Evolutionary conservation across 345 rosid species (phyloP).

Genomic region (Bruguiera gymnorhiza): DNA sequence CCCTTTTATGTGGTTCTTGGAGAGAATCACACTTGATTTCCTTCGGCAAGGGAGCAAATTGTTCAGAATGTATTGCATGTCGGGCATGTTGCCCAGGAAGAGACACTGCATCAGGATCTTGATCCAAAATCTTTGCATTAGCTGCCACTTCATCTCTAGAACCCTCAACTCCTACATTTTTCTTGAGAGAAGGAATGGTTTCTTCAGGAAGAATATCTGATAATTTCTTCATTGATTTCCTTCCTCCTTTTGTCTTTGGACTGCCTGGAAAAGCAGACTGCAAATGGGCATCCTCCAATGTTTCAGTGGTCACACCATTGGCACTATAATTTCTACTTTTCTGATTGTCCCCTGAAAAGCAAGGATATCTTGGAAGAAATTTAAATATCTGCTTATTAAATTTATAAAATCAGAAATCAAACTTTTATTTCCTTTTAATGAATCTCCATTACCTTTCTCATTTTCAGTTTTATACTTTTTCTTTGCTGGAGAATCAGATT

Average conservation of each 20-base stretch:
- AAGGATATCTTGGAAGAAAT: constrained; percentile 14
- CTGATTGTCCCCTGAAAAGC: constrained; percentile 15
- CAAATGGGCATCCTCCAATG: constrained; percentile 12
- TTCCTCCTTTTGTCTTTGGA: constrained; percentile 32
- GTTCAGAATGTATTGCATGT: constrained; percentile 21
- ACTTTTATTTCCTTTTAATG: constrained; percentile 3
- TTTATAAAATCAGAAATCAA: constrained; percentile 6
- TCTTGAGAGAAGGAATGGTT: constrained; percentile 11
- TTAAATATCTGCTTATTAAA: constrained; percentile 8
- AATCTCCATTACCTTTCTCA: constrained; percentile 17
- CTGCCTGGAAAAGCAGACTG: constrained; percentile 3
- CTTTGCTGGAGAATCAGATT: constrained; percentile 20
- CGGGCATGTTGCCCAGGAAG: constrained; percentile 11
- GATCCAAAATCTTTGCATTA: constrained; percentile 15
- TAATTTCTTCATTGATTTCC: constrained; percentile 28
- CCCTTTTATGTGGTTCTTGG: constrained; percentile 19
- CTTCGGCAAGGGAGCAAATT: constrained; percentile 17
- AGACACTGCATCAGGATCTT: constrained; percentile 19
- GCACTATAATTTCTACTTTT: constrained; percentile 11
- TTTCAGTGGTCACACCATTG: constrained; percentile 17
- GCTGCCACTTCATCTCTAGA: constrained; percentile 10
- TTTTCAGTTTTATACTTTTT: constrained; percentile 21
- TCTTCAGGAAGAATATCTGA: constrained; percentile 21
- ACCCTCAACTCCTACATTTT: constrained; percentile 19
- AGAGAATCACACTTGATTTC: constrained; percentile 25